Base-by-base conservation (phyloP, 2,329 filamentous ascomycete genomes). In the Apiospora pterosperma region DNA sequence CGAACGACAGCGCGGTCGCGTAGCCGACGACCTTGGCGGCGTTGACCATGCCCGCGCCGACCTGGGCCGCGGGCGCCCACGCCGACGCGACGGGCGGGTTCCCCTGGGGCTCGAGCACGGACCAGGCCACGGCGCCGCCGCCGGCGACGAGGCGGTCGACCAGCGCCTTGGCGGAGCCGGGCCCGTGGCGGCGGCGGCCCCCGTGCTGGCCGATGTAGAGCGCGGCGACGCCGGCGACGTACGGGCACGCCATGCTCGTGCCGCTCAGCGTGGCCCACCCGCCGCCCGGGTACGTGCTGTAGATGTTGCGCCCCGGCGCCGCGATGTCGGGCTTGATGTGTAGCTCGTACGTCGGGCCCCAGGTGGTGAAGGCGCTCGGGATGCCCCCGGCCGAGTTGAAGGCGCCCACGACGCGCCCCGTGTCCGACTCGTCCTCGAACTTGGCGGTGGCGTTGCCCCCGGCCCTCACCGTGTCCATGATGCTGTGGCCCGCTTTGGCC, bases 231-330 rank as follows among this genome's bases (percentile, higher is more conserved):
- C 79, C 80, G n/a, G 80, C 80, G 6, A 81, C 72, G 61, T 79
- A 80, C 0, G 80, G 80, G 58, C 77, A 77, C 7, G 80, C 77
- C 81, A 84, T 84, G 4, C 79, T 81, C 1, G 82, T 84, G 52
- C 82, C 82, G 63, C 76, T 79, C 28, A 79, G 71, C 11, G 81
- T 74, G 8, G 74, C 75, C 59, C 72, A 72, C 8, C 69, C 70
- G 28, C 76, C 68, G 5, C 36, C 52, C 16, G 76, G 78, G 64
- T 77, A 82, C 4, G 80, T 82, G n/a, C 78, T 80, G 60, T 81
- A 74, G 65, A 84, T 83, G 41, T 77, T 72, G 38, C 77, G 76
- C 52, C 80, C 79, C 2, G 79, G 79, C 0, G 78, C 75, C 21
- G 76, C 77, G 62, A 82, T 68, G 62, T 82, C 76, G 11, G 79